Base-by-base conservation (phyloP, 805 yeast genomes). In the Saccharomycopsis sp. region DNA sequence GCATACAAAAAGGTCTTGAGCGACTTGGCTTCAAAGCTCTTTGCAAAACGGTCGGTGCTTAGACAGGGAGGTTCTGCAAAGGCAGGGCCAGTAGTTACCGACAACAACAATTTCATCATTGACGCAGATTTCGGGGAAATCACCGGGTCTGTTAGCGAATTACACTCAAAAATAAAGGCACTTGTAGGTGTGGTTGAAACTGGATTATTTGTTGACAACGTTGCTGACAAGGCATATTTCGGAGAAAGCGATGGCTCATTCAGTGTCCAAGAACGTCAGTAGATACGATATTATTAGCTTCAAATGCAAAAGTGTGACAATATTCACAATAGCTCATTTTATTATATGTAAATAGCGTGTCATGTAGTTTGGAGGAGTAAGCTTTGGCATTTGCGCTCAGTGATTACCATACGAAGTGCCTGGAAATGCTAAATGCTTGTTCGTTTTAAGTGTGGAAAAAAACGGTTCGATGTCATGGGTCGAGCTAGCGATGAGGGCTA, bases 31-130 rank as follows among this genome's bases (percentile, higher is more conserved):
- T 67, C 67, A 47, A 63, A 64, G 53, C 58, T 71, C 56, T 92
- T 92, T 12, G 91, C 92, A 34, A 73, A 75, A 55, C 75, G 71
- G 1, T 83, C 90, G 20, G 73, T 67, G 3, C 79, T 90, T 66
- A 83, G 99, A 71, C 86, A 86, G 64, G 98, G 98, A 54, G 90
- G 89, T 14, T 75, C 84, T 53, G 91, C 95, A 29, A 94, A 94
- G 73, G 99, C 99, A 8, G 99, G 99, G 24, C 98, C 99, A 9
- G 85, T 91, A 21, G 87, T 94, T 63, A 92, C 99, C 34, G 99
- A 94, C 71, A 94, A 94, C 73, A 91, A 91, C 71, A 94, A 91
- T 71, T 89, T 91, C 69, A 79, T 94, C 63, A 82, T 94, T 61
- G 99, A 94, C 72, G 96, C 97, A 34, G 89, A 91, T 68, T 92